phyloP scores from a whole-genome alignment of 169 alveolate genomes.

The Plasmodium reichenowi region DNA sequence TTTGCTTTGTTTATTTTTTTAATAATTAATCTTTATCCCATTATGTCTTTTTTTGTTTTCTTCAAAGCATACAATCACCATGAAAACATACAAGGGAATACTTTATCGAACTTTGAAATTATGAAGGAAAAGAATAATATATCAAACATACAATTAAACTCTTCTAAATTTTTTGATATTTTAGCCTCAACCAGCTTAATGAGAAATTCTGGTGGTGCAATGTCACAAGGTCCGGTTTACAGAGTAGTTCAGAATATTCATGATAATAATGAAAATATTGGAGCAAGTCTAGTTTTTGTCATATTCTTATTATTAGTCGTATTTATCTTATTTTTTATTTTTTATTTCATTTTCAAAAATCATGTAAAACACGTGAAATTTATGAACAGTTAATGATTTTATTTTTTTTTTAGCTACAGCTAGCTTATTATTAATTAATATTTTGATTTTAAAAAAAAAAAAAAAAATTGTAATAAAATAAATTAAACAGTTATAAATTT shows the following conservation, averaged over 20 bases:
- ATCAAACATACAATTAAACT: slow-evolving; percentile 57
- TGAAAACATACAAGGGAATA: slow-evolving; percentile 16
- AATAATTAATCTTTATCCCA: neutral
- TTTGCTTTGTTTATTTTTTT: neutral
- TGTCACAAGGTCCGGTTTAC: slow-evolving; percentile 10
- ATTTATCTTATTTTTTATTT: slow-evolving; percentile 50
- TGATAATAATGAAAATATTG: slow-evolving; percentile 67
- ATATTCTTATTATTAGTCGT: slow-evolving; percentile 35
- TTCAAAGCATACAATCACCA: slow-evolving; percentile 22
- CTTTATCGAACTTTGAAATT: slow-evolving; percentile 42
- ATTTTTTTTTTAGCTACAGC: neutral
- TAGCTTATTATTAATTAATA: too few relatives aligned
- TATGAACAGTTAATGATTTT: slow-evolving; percentile 34
- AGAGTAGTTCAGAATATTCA: slow-evolving; percentile 54
- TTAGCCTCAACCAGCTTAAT: slow-evolving; percentile 35
- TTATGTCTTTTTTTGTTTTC: slow-evolving; percentile 6
- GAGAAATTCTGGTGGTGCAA: slow-evolving; percentile 21
- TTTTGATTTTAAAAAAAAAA: too few relatives aligned
- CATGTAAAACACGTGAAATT: slow-evolving; percentile 62
- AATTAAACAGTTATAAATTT: too few relatives aligned
- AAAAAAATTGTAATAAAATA: too few relatives aligned
- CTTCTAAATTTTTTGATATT: slow-evolving; percentile 40
- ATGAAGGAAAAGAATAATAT: slow-evolving; percentile 44
- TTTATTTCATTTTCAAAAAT: slow-evolving; percentile 57
- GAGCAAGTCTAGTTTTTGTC: slow-evolving; percentile 45